Evolutionary conservation across 1,284 basidiomycete genomes (phyloP), one percentile per base, ranked within the genome.

Genomic region (Microbotryum intermedium): DNA sequence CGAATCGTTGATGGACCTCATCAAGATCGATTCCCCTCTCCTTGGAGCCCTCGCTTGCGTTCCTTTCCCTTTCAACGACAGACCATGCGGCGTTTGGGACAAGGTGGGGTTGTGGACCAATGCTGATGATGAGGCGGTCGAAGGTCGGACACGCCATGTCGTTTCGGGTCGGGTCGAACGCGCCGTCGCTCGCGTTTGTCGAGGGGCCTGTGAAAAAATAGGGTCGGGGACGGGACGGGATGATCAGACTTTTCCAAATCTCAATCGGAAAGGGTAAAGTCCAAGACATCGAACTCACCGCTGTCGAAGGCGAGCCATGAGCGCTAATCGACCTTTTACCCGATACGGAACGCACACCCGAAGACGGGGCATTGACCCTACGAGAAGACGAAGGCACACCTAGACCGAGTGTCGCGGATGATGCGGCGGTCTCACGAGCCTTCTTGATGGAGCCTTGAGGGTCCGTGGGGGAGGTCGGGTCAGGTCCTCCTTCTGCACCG

Each of bases 11-110:
- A 65, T 7, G 21, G 50, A 54, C 13, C 55, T 30, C 30, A 65
- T 50, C 20, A 65, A 55, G 53, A 65, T 65, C 21, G 51, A 55
- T 44, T 65, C 64, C 20, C 64, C 64, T 10, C 60, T 16, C 18
- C 56, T 23, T 46, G 53, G 44, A 53, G 49, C 10, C 39, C 55
- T 21, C 42, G 50, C 10, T 49, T 23, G 25, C 50, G 47, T 7
- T 6, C 21, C 20, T 56, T 39, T 29, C 50, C 55, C 42, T 50
- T 44, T 30, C 16, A 21, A 30, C 9, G 11, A 0, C 29, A 39
- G 44, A 8, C 39, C 23, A 28, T 29, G 45, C 1, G 61, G 61
- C 0, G 61, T 59, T 26, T 20, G 13, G 21, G 58, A 46, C 5
- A 29, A 21, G 44, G 52, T 52, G 16, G 58, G 53, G 44, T 60